phyloP scores from a whole-genome alignment of 2,329 filamentous ascomycete genomes.

The Sporothrix protearum region DNA sequence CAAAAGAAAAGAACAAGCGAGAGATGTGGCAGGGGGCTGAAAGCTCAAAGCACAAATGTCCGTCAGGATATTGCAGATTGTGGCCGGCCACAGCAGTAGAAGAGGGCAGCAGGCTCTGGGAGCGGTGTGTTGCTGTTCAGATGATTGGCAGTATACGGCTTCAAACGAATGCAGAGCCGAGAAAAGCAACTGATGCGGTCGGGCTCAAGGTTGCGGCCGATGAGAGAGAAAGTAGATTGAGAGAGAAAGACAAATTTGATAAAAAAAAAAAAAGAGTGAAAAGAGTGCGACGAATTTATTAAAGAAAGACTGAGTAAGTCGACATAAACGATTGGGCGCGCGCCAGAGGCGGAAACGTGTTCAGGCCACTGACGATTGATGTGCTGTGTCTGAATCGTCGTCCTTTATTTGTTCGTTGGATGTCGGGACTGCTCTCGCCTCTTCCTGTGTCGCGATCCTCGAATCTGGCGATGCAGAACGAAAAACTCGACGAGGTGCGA shows the following conservation, averaged over 20 bases:
- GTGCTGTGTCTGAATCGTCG: not conserved
- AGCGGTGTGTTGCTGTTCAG: not conserved
- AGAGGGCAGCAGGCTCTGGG: not conserved
- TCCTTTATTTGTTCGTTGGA: not conserved
- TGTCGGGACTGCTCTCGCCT: not conserved
- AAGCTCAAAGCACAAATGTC: conserved; percentile 1
- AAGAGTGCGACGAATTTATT: not conserved
- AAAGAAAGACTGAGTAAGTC: not conserved
- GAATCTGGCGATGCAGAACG: not conserved
- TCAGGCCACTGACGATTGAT: not conserved
- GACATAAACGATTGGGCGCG: not conserved
- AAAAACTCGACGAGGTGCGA: conserved; percentile 2
- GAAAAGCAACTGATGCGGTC: not conserved
- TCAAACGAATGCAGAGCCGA: conserved; percentile 16
- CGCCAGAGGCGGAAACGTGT: not conserved
- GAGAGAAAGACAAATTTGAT: not conserved
- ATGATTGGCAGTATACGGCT: conserved; percentile 15
- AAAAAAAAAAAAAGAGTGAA: conserved; percentile 7
- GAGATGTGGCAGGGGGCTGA: not conserved
- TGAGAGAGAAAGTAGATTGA: not conserved
- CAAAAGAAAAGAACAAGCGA: not conserved
- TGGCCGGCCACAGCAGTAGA: conserved; percentile 28
- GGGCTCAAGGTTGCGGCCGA: too few species aligned
- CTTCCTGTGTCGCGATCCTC: not conserved
- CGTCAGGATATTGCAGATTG: not conserved